phyloP scores from a whole-genome alignment of 768 basidiomycete genomes.

The Pluteus cervinus region DNA sequence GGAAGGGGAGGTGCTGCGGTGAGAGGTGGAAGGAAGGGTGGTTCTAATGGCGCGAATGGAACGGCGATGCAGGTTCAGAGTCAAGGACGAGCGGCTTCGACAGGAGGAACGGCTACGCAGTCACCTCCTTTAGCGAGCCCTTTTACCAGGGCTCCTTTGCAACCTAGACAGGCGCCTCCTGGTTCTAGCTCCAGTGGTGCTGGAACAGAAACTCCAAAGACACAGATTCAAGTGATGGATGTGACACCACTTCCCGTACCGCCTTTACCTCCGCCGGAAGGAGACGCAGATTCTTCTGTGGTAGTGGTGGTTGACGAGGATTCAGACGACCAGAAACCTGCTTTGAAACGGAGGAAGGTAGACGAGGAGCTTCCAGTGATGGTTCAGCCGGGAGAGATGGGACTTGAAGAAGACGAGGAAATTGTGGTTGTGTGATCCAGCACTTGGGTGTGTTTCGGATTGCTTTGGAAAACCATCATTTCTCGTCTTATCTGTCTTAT shows the following conservation, averaged over 20 bases:
- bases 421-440: too few species aligned
- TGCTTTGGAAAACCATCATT: too few species aligned
- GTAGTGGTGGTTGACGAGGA: slow-evolving; percentile 63
- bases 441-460: too few species aligned
- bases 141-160: slow-evolving; percentile 42
- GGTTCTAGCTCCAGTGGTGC: too few species aligned
- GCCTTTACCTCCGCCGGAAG: slow-evolving; percentile 24
- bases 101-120: too few species aligned
- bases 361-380: slow-evolving; percentile 19
- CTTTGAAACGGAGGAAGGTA: slow-evolving; percentile 50
- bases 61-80: too few species aligned
- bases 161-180: too few species aligned
- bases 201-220: slow-evolving; percentile 1
- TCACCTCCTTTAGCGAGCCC: too few species aligned
- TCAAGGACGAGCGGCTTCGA: too few species aligned
- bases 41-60: too few species aligned
- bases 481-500: too few species aligned
- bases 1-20: slow-evolving; percentile 21
- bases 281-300: slow-evolving; percentile 44
- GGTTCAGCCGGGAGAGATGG: not conserved
- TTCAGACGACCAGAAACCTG: slow-evolving; percentile 49
- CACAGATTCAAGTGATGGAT: slow-evolving; percentile 4
- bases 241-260: slow-evolving; percentile 15
- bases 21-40: slow-evolving; percentile 22
- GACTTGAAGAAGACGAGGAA: slow-evolving; percentile 1